A percentile compares a stretch with the other conserved stretches of the same genome.
Conservation (phyloP, 768 basidiomycete genomes). For the Lactarius sanguifluus region DNA sequence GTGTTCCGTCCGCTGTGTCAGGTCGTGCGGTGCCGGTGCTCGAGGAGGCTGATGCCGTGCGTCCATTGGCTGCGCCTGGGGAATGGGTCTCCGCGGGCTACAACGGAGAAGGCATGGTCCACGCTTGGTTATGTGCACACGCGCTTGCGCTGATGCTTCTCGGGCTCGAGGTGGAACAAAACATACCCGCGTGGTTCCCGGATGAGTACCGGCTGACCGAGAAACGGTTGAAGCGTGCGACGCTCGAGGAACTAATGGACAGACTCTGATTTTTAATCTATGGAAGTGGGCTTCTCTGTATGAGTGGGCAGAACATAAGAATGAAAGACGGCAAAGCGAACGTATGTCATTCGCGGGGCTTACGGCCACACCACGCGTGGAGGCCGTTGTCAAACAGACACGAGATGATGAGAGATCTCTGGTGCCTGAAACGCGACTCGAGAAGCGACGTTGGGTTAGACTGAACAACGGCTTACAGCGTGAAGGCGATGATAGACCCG, state of each 20-base stretch:
- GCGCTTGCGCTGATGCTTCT: constrained; percentile 63
- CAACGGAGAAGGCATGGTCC: constrained; percentile 71
- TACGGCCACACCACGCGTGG: not conserved
- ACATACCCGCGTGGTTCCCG: constrained; percentile 49
- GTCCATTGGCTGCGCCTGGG: constrained; percentile 41
- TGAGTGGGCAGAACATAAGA: not conserved
- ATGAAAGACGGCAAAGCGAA: not conserved
- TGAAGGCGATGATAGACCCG: not conserved
- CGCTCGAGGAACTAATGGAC: constrained; percentile 38
- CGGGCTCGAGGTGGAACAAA: constrained; percentile 38
- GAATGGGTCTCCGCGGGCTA: constrained; percentile 77
- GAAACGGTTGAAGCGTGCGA: constrained; percentile 48
- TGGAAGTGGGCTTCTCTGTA: not conserved
- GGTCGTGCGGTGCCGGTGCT: constrained; percentile 31
- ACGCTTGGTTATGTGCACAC: constrained; percentile 63
- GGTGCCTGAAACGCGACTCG: not conserved
- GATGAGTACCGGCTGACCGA: constrained; percentile 48
- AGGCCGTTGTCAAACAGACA: not conserved
- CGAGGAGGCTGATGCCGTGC: constrained; percentile 1
- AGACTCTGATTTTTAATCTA: constrained; percentile 21
- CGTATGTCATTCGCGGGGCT: not conserved
- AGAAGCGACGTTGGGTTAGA: not conserved
- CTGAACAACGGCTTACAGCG: not conserved
- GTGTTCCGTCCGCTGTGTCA: constrained; percentile 51
- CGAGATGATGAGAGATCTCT: not conserved